Base-by-base conservation (phyloP, 2,329 filamentous ascomycete species). In the Fusarium sp. region DNA sequence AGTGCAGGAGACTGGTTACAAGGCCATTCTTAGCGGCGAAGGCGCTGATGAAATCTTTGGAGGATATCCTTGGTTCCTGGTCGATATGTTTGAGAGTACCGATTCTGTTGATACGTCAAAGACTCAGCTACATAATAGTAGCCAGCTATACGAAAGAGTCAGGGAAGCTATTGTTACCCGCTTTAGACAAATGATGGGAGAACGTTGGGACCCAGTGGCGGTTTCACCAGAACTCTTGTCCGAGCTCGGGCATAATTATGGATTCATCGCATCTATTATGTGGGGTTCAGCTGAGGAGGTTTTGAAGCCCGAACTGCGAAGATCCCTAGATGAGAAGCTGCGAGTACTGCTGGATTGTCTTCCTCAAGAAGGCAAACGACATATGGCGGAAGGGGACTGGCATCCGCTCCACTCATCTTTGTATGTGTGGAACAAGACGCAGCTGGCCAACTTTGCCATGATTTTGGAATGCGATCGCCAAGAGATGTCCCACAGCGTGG, bases 401-500 rank as follows among this genome's bases (percentile, higher is more conserved):
- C 15, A 50, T 15, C 35, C 35, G 10, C 35, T 50, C 3, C 47
- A 50, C n/a, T 24, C 47, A 22, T 39, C 47, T 1, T 28, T 50
- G 6, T 50, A 30, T 20, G 35, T 50, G 3, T 50, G 47, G 47
- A 40, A 15, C 35, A 50, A 50, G n/a, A 50, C 33, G 2, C n/a
- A 26, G 5, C 24, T 50, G n/a, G 24, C 47, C 7, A 50, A 40
- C 24, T 39, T 50, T 14, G 19, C 28, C 10, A 26, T 50, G 47
- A 28, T 24, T 3, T 13, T 13, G n/a, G 33, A 39, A n/a, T 26
- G 47, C 24, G 47, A 50, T 7, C 47, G 47, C 24, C 28, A 24
- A 5, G 47, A 50, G 24, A 50, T 50, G 47, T 26, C 47, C 2
- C 33, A 50, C 4, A 50, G 33, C n/a, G 33, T 50, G n/a, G 47